These are phyloP conservation scores for Austroboletus eburneus DNA, from an alignment of 768 basidiomycete species.

Conservation along the genomic window DNA sequence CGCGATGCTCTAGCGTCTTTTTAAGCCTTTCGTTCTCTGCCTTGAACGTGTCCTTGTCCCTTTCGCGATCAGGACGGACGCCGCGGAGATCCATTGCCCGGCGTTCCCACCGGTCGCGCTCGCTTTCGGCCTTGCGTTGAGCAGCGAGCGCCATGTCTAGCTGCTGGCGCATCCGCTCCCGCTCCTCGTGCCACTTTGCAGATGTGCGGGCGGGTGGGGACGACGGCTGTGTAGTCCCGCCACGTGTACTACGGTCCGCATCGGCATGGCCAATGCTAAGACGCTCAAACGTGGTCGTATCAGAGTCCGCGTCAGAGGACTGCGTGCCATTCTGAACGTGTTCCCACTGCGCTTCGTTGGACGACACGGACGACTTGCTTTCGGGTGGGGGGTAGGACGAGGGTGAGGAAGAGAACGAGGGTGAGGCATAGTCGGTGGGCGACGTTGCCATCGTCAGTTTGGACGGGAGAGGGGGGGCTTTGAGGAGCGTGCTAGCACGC, in stretches of 20 bases:
- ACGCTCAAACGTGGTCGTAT: conserved; percentile 13
- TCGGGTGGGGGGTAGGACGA: conserved; percentile 1
- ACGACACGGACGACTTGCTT: no score
- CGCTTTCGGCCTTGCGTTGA: conserved; percentile 15
- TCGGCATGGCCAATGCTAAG: conserved; percentile 19
- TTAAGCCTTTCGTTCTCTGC: conserved; percentile 26
- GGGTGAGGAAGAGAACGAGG: neutral
- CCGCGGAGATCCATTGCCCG: conserved; percentile 16
- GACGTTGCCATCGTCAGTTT: conserved; percentile 15
- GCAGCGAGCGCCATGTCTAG: conserved; percentile 10
- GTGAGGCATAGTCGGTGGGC: neutral
- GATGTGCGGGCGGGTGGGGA: neutral
- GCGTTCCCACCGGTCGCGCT: conserved; percentile 21
- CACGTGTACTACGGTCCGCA: no score
- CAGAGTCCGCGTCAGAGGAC: conserved; percentile 13
- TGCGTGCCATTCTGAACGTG: conserved; percentile 15
- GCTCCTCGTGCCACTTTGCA: conserved; percentile 11
- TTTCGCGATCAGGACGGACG: conserved; percentile 9
- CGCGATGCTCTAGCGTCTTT: conserved; percentile 14
- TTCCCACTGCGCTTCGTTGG: conserved; percentile 21
- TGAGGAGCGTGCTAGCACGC: conserved; percentile 14
- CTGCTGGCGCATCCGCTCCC: conserved; percentile 7
- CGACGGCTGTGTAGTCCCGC: neutral
- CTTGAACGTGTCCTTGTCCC: conserved; percentile 9
- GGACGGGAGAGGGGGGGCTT: conserved; percentile 19